Percentiles rank a stretch among this genome's conserved stretches.
Evolutionary conservation across 192 early-diverging fungal genomes (phyloP).

Genomic region (Coemansia sp.): DNA sequence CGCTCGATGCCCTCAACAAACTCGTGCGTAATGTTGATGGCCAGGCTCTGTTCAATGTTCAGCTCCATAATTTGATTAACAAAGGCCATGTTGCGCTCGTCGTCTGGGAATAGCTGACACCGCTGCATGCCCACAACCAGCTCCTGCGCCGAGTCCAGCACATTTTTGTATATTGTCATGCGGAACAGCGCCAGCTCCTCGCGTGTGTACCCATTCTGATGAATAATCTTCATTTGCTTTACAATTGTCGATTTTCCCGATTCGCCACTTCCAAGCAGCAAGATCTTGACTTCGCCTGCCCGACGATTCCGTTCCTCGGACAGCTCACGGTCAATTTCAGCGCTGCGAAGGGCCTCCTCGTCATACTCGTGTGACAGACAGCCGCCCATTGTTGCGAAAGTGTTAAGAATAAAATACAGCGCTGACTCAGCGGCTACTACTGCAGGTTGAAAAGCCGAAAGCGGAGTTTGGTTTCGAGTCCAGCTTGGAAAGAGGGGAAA

Average conservation of each 20-base stretch:
- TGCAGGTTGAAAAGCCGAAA: neutral
- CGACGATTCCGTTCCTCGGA: conserved; percentile 56
- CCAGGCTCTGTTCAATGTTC: conserved; percentile 60
- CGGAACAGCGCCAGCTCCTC: conserved; percentile 76
- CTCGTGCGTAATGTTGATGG: conserved; percentile 61
- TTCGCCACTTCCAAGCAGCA: conserved; percentile 78
- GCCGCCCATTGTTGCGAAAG: conserved; percentile 41
- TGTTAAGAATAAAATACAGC: neutral
- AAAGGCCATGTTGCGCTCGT: conserved; percentile 56
- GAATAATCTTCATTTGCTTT: conserved; percentile 98
- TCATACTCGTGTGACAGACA: conserved; percentile 58
- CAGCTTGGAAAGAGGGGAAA: neutral
- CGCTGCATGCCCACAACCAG: conserved; percentile 71
- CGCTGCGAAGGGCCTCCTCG: conserved; percentile 50
- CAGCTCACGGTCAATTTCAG: conserved; percentile 60
- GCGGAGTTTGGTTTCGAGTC: neutral
- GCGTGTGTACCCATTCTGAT: conserved; percentile 84
- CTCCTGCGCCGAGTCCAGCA: conserved; percentile 79
- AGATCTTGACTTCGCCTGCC: conserved; percentile 58
- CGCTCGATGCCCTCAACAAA: conserved; percentile 70
- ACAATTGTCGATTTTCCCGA: conserved; percentile 95
- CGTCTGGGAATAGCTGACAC: conserved; percentile 58
- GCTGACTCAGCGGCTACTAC: neutral
- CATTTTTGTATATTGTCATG: conserved; percentile 82
- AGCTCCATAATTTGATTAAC: conserved; percentile 39